Evolutionary conservation across 768 basidiomycete genomes (phyloP).

Genomic region (Suillus subalutaceus): DNA sequence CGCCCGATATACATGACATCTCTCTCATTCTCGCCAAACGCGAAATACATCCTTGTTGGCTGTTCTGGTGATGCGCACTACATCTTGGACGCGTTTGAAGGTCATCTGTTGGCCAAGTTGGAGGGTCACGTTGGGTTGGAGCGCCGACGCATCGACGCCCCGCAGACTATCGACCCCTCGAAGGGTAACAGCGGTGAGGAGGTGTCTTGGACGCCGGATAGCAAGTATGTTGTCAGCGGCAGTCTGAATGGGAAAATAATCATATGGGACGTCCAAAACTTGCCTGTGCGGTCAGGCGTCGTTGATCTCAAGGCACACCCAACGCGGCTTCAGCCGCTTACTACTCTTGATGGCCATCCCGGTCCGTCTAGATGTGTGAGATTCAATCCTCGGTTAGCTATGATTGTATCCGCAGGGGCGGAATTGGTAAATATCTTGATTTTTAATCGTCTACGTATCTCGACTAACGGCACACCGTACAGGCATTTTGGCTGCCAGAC

Average conservation of each 20-base stretch:
- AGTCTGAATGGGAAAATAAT: conserved; percentile 82
- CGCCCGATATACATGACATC: conserved; percentile 91
- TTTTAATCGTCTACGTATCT: not conserved
- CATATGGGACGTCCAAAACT: conserved; percentile 82
- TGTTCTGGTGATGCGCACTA: conserved; percentile 95
- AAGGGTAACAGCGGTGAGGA: conserved; percentile 92
- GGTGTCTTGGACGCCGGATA: conserved; percentile 93
- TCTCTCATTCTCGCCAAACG: conserved; percentile 86
- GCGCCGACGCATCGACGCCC: conserved; percentile 53
- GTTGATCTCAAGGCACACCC: conserved; percentile 60
- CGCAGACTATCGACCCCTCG: conserved; percentile 62
- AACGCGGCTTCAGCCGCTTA: conserved; percentile 49
- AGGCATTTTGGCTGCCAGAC: conserved; percentile 75
- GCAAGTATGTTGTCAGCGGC: conserved; percentile 86
- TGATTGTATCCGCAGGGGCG: conserved; percentile 84
- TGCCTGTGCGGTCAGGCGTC: conserved; percentile 53
- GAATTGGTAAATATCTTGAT: conserved; percentile 64
- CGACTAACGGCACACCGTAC: conserved; percentile 20
- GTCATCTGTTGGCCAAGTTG: conserved; percentile 80
- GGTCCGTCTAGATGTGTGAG: conserved; percentile 84
- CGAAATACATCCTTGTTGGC: conserved; percentile 88
- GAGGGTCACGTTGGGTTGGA: conserved; percentile 87
- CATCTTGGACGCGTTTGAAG: conserved; percentile 88
- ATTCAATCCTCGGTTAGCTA: conserved; percentile 88
- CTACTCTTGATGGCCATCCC: conserved; percentile 74